Evolutionary conservation across 257 asterid species (phyloP).

Genomic region (Ehretia macrophylla): DNA sequence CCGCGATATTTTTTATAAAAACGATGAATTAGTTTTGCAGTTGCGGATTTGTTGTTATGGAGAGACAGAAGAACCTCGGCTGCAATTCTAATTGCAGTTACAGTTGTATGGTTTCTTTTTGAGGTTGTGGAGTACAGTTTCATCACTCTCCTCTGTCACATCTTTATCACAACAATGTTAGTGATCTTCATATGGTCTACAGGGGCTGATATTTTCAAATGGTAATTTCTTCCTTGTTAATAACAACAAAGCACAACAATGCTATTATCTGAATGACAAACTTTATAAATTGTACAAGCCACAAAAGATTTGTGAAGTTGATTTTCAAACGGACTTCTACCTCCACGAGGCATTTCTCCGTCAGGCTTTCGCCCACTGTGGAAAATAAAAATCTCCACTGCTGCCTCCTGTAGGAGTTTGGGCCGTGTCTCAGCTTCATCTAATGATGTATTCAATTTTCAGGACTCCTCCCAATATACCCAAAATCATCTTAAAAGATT

Average conservation of each 20-base stretch:
- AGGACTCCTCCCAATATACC: conserved; percentile 55
- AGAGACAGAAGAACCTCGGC: conserved; percentile 42
- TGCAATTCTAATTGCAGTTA: conserved; percentile 39
- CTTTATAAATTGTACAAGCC: too few relatives aligned
- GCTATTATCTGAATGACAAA: too few relatives aligned
- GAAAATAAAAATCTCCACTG: too few relatives aligned
- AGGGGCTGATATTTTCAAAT: conserved; percentile 31
- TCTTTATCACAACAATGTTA: conserved; percentile 50
- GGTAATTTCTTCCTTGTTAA: too few relatives aligned
- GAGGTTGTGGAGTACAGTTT: conserved; percentile 52
- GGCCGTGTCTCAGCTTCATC: too few relatives aligned
- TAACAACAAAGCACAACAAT: too few relatives aligned
- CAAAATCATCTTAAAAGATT: conserved; percentile 22
- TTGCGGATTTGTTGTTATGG: conserved; percentile 59
- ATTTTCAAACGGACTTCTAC: too few relatives aligned
- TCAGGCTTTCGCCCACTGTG: too few relatives aligned
- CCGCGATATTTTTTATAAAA: too few relatives aligned
- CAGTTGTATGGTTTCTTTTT: conserved; percentile 50
- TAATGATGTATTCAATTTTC: conserved; percentile 2
- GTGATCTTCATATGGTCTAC: conserved; percentile 53
- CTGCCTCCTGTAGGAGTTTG: too few relatives aligned
- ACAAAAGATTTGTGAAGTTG: too few relatives aligned
- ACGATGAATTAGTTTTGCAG: conserved; percentile 28
- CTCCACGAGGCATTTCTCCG: too few relatives aligned
- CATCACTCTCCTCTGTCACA: conserved; percentile 47